Evolutionary conservation across 441 rosid species (phyloP).

Genomic region (Euphorbia corollata): DNA sequence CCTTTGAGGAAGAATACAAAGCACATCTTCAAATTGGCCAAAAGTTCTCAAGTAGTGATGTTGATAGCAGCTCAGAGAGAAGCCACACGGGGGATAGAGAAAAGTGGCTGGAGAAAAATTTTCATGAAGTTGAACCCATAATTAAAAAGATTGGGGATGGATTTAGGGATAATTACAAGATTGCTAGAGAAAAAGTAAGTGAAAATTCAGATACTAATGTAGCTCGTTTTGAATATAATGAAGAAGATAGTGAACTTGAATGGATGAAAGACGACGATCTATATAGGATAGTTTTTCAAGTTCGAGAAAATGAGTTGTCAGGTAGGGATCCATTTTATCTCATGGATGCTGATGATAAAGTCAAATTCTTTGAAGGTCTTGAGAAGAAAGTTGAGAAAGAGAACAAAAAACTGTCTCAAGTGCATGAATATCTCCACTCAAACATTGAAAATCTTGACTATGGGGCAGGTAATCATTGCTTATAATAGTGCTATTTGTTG

Average conservation of each 20-base stretch:
- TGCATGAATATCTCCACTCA: slow-evolving; percentile 79
- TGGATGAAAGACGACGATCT: slow-evolving; percentile 90
- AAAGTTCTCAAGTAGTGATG: slow-evolving; percentile 19
- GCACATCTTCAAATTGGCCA: slow-evolving; percentile 19
- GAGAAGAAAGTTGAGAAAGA: slow-evolving; percentile 76
- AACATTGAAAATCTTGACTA: slow-evolving; percentile 86
- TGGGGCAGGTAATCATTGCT: slow-evolving; percentile 64
- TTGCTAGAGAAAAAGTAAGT: slow-evolving; percentile 53
- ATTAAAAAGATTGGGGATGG: slow-evolving; percentile 61
- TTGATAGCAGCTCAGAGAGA: slow-evolving; percentile 22
- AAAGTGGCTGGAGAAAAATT: slow-evolving; percentile 65
- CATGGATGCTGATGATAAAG: slow-evolving; percentile 64
- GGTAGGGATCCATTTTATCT: slow-evolving; percentile 79
- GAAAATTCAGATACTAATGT: slow-evolving; percentile 30
- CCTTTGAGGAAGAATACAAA: slow-evolving; percentile 21
- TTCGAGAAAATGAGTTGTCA: slow-evolving; percentile 78
- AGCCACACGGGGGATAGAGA: slow-evolving; percentile 29
- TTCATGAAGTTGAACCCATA: slow-evolving; percentile 62
- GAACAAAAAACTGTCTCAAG: slow-evolving; percentile 53
- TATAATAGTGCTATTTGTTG: slow-evolving; percentile 12
- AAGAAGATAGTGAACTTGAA: slow-evolving; percentile 55
- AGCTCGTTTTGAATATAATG: slow-evolving; percentile 36
- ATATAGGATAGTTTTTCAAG: slow-evolving; percentile 71
- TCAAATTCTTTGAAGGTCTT: slow-evolving; percentile 70
- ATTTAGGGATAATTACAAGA: slow-evolving; percentile 59